phyloP scores from a whole-genome alignment of 495 filamentous ascomycete species.

The Glarea lozoyensis region DNA sequence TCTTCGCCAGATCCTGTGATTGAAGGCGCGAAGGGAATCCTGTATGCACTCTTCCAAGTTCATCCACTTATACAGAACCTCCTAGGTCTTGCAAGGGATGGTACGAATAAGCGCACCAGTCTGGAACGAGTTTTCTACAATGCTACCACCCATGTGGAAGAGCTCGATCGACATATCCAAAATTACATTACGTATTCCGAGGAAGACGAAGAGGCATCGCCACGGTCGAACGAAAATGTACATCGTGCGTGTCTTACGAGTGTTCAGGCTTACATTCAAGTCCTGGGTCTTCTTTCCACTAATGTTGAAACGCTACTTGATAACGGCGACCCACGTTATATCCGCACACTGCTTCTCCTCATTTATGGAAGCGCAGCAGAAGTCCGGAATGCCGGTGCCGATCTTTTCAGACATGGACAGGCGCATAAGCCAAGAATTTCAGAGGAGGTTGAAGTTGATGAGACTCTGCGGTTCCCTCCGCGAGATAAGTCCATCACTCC shows the following conservation, averaged over 20 bases:
- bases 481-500: constrained; percentile 52
- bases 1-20: constrained; percentile 54
- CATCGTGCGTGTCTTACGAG: constrained; percentile 58
- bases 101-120: constrained; percentile 56
- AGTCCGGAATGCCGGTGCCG: constrained; percentile 34
- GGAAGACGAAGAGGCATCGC: constrained; percentile 37
- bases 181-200: constrained; percentile 47
- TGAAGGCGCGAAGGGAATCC: constrained; percentile 75
- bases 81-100: constrained; percentile 60
- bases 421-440: neutral
- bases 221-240: constrained; percentile 56
- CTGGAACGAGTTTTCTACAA: constrained; percentile 73
- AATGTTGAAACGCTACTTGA: constrained; percentile 63
- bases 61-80: constrained; percentile 67
- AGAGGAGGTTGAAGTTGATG: constrained; percentile 2
- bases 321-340: constrained; percentile 67
- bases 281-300: constrained; percentile 59
- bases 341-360: constrained; percentile 71
- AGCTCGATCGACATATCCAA: constrained; percentile 64
- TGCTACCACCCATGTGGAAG: constrained; percentile 63
- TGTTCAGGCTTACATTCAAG: constrained; percentile 66
- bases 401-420: constrained; percentile 3
- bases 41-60: constrained; percentile 76
- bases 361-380: constrained; percentile 77
- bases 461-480: constrained; percentile 32